Percentiles rank a stretch among this genome's conserved stretches.
Evolutionary conservation across 2,329 filamentous ascomycete genomes (phyloP).

Genomic region (Diaporthe ilicicola): DNA sequence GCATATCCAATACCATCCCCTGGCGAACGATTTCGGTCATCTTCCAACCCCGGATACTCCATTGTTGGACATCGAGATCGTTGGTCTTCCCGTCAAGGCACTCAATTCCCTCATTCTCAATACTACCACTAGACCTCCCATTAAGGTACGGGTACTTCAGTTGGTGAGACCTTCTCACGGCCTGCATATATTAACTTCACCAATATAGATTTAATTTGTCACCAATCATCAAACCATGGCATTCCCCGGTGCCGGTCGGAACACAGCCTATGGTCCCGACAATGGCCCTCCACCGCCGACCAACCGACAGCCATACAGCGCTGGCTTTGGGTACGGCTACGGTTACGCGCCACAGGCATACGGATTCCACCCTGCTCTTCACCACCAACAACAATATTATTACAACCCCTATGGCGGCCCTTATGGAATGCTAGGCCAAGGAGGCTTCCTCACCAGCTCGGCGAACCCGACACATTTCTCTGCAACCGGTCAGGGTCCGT

Average conservation of each 20-base stretch:
- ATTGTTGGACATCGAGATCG: background rate
- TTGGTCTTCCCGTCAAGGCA: background rate
- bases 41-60: background rate
- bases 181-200: background rate
- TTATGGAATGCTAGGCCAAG: slow-evolving; percentile 4
- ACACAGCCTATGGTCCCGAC: slow-evolving; percentile 26
- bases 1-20: background rate
- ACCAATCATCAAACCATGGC: background rate
- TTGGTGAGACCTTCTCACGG: accelerated
- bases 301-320: background rate
- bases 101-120: background rate
- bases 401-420: background rate
- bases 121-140: background rate
- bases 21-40: background rate
- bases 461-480: slow-evolving; percentile 36
- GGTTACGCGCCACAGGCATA: background rate
- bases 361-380: background rate
- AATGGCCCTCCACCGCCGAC: slow-evolving; percentile 8
- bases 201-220: background rate
- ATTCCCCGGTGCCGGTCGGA: background rate
- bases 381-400: background rate
- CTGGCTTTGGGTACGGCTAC: background rate
- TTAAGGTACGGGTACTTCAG: background rate
- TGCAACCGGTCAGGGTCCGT: slow-evolving; percentile 46
- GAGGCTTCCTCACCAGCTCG: background rate